Conservation (phyloP, 2,329 filamentous ascomycete genomes). For the Cordyceps tenuipes region DNA sequence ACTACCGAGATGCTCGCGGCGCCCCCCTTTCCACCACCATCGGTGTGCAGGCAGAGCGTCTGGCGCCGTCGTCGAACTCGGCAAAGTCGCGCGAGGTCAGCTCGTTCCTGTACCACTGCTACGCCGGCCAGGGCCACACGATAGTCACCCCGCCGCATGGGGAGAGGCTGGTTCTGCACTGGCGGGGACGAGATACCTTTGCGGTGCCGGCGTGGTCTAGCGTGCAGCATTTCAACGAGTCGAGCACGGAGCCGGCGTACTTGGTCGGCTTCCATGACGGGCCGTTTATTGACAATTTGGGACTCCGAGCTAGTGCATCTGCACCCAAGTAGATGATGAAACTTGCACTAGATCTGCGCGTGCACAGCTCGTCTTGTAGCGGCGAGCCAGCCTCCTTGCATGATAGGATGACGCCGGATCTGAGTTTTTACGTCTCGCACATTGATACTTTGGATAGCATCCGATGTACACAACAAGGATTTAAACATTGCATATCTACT, state of each 20-base stretch:
- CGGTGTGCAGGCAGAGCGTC: conserved; percentile 39
- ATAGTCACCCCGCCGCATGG: conserved; percentile 26
- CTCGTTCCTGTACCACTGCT: conserved; percentile 46
- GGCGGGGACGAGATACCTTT: conserved; percentile 44
- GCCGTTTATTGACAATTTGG: conserved; percentile 23
- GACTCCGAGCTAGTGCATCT: neutral
- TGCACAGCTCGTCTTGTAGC: too few relatives aligned
- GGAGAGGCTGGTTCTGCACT: conserved; percentile 28
- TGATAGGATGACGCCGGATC: neutral
- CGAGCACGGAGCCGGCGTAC: conserved; percentile 21
- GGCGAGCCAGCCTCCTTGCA: too few relatives aligned
- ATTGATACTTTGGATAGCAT: neutral
- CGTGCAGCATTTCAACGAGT: conserved; percentile 36
- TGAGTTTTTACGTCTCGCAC: neutral
- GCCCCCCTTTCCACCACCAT: conserved; percentile 34
- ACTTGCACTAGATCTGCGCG: too few relatives aligned
- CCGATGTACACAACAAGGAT: too few relatives aligned
- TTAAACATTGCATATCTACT: neutral
- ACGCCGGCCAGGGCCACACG: conserved; percentile 36
- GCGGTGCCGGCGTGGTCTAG: conserved; percentile 43
- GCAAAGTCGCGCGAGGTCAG: conserved; percentile 34
- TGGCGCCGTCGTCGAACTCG: conserved; percentile 28
- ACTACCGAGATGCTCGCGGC: conserved; percentile 27
- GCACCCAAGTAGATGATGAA: neutral
- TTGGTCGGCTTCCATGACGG: conserved; percentile 27